These are phyloP conservation scores for Escovopsis weberi DNA, from an alignment of 2,329 filamentous ascomycete species.

Conservation along the genomic window DNA sequence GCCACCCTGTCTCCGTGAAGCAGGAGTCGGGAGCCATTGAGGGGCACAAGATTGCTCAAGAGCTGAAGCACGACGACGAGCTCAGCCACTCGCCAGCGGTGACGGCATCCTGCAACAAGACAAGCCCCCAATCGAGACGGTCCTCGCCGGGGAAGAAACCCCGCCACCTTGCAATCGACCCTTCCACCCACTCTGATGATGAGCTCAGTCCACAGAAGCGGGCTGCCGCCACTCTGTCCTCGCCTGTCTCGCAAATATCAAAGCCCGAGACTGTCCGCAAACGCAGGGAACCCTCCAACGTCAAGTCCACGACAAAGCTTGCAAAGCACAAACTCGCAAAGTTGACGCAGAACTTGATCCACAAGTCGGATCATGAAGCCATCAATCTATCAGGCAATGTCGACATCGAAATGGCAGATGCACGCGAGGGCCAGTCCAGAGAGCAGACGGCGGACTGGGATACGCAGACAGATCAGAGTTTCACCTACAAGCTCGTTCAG, in stretches of 20 bases:
- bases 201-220: conserved; percentile 5
- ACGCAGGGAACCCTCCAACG: background rate
- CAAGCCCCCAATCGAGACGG: conserved; percentile 5
- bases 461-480: conserved; percentile 20
- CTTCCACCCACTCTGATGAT: conserved; percentile 3
- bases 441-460: conserved; percentile 1
- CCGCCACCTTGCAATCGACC: background rate
- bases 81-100: conserved; percentile 1
- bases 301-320: background rate
- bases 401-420: background rate
- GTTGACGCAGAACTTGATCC: background rate
- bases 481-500: conserved; percentile 15
- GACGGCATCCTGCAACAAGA: conserved; percentile 3
- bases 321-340: background rate
- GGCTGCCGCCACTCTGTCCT: conserved; percentile 12
- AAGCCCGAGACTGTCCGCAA: background rate
- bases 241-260: conserved; percentile 13
- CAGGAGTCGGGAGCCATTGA: too few species aligned
- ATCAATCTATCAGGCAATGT: background rate
- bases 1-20: too few species aligned
- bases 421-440: background rate
- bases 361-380: background rate
- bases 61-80: conserved; percentile 7
- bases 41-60: conserved; percentile 4
- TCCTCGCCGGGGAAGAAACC: conserved; percentile 5